phyloP scores from a whole-genome alignment of 176 grass and related monocot genomes.

The Typha latifolia region DNA sequence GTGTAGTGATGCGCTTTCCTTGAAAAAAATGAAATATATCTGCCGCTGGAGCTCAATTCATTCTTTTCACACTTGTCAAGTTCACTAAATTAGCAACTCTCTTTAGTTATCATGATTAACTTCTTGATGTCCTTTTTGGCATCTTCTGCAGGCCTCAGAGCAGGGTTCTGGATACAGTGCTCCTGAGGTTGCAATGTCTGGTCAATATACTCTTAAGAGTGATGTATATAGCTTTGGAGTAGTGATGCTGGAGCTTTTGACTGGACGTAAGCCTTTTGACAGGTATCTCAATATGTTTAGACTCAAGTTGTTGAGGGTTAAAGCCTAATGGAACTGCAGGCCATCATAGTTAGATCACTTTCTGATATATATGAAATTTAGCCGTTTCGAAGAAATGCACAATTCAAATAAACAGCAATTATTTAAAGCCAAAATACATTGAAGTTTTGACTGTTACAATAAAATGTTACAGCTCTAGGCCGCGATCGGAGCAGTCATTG shows the following conservation, averaged over 20 bases:
- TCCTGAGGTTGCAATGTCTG: slow-evolving; percentile 79
- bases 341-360: not conserved
- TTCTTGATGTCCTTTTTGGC: too few species aligned
- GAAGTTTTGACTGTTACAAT: not conserved
- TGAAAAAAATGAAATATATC: too few species aligned
- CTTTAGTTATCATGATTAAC: too few species aligned
- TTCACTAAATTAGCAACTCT: too few species aligned
- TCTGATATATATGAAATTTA: too few species aligned
- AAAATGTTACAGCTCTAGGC: slow-evolving; percentile 30
- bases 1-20: too few species aligned
- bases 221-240: slow-evolving; percentile 94
- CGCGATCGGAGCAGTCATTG: slow-evolving; percentile 50
- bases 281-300: slow-evolving; percentile 28
- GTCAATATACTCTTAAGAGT: slow-evolving; percentile 82
- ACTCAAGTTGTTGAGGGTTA: not conserved
- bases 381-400: too few species aligned
- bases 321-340: not conserved
- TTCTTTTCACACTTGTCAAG: too few species aligned
- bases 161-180: slow-evolving; percentile 37
- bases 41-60: too few species aligned
- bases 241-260: slow-evolving; percentile 97
- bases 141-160: slow-evolving; percentile 47
- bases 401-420: too few species aligned
- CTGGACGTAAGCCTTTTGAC: slow-evolving; percentile 73
- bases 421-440: not conserved